Evolutionary conservation across 2,329 filamentous ascomycete species (phyloP).

Genomic region (Calonectria leucothoes): DNA sequence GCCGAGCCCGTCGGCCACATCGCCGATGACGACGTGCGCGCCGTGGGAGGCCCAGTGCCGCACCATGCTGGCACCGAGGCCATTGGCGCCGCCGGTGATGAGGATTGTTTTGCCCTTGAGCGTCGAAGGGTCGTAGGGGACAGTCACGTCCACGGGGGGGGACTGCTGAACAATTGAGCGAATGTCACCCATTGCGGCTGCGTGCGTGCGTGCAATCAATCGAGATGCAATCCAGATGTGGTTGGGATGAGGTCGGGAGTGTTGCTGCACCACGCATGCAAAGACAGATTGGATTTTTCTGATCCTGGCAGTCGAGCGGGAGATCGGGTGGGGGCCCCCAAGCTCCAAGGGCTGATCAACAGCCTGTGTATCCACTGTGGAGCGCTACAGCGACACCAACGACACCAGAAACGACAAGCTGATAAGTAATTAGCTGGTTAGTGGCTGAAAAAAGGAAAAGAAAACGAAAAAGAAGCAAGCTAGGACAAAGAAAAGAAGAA

Average conservation of each 20-base stretch:
- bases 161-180: conserved; percentile 48
- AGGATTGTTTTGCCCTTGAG: conserved; percentile 68
- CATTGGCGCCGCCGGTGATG: conserved; percentile 73
- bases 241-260: neutral
- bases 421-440: neutral
- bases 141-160: conserved; percentile 57
- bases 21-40: conserved; percentile 72
- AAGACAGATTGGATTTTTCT: neutral
- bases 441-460: neutral
- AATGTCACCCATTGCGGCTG: conserved; percentile 29
- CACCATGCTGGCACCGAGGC: conserved; percentile 67
- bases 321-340: neutral
- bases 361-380: conserved; percentile 2
- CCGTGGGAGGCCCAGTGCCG: conserved; percentile 65
- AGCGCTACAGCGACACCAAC: neutral
- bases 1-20: conserved; percentile 67
- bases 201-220: neutral
- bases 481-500: neutral
- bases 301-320: neutral
- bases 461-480: neutral
- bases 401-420: neutral
- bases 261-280: neutral
- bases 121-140: conserved; percentile 56
- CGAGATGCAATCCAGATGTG: neutral
- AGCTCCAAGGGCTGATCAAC: neutral